phyloP scores from a whole-genome alignment of 225 moss, liverwort and hornwort genomes.

The Physcomitrium patens region DNA sequence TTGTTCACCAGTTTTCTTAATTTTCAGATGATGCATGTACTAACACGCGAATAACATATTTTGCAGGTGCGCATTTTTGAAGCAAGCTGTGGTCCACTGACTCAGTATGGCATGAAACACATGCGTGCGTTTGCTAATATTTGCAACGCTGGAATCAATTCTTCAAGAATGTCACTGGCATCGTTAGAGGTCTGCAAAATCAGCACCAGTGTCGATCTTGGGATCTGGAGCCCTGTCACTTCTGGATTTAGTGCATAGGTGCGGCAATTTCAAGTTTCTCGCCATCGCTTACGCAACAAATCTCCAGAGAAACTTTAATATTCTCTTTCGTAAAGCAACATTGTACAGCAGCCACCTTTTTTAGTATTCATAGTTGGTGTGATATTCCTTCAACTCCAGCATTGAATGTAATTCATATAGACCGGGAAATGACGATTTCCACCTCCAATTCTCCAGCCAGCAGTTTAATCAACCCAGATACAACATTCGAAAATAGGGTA shows the following conservation, averaged over 20 bases:
- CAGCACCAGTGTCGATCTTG: constrained; percentile 38
- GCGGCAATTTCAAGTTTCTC: not conserved
- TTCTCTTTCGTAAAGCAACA: not conserved
- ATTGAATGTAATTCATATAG: constrained; percentile 25
- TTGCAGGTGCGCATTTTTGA: constrained; percentile 62
- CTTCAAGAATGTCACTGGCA: constrained; percentile 42
- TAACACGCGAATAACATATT: not conserved
- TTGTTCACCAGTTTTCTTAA: not conserved
- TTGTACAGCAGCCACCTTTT: constrained; percentile 30
- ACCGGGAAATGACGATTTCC: constrained; percentile 15
- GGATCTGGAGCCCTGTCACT: constrained; percentile 67
- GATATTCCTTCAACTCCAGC: not conserved
- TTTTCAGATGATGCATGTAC: not conserved
- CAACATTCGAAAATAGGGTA: constrained; percentile 14
- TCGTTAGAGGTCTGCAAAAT: constrained; percentile 58
- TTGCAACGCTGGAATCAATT: constrained; percentile 52
- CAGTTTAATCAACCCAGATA: not conserved
- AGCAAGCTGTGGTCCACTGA: constrained; percentile 59
- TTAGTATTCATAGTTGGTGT: too few species aligned
- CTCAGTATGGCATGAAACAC: constrained; percentile 77
- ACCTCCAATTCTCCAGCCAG: constrained; percentile 20
- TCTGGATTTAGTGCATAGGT: constrained; percentile 82
- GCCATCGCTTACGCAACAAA: not conserved
- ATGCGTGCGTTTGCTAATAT: constrained; percentile 72
- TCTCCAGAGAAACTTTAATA: not conserved